phyloP scores from a whole-genome alignment of 1,284 basidiomycete species.

The Heliocybe sulcata region DNA sequence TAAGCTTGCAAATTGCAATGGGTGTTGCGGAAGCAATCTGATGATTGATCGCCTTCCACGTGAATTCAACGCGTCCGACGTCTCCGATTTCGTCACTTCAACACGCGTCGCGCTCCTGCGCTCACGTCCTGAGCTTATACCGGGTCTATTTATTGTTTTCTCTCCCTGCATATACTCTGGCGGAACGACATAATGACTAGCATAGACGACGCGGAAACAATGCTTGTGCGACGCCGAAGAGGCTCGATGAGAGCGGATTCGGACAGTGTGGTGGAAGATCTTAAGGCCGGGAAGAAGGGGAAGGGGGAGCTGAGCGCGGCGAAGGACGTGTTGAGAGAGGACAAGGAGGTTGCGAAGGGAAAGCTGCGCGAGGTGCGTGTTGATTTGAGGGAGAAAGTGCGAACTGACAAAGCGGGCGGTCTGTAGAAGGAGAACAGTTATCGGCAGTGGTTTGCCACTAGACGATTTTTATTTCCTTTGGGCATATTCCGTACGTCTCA shows the following conservation, averaged over 20 bases:
- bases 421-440: neutral
- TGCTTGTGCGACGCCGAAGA: neutral
- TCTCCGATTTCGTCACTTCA: neutral
- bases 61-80: neutral
- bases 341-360: neutral
- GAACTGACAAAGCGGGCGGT: neutral
- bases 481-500: constrained; percentile 35
- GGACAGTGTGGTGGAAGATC: neutral
- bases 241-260: neutral
- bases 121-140: neutral
- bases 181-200: neutral
- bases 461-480: constrained; percentile 38
- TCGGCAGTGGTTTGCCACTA: constrained; percentile 10
- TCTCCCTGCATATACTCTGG: neutral
- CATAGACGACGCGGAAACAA: neutral
- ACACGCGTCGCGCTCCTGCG: neutral
- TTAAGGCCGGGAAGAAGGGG: neutral
- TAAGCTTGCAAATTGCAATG: no score
- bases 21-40: no score
- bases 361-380: neutral
- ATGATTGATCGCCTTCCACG: neutral
- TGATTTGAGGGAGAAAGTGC: neutral
- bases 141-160: neutral
- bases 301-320: neutral
- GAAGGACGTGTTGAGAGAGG: neutral